phyloP scores from a whole-genome alignment of 345 rosid species.

The Sapria himalayana region DNA sequence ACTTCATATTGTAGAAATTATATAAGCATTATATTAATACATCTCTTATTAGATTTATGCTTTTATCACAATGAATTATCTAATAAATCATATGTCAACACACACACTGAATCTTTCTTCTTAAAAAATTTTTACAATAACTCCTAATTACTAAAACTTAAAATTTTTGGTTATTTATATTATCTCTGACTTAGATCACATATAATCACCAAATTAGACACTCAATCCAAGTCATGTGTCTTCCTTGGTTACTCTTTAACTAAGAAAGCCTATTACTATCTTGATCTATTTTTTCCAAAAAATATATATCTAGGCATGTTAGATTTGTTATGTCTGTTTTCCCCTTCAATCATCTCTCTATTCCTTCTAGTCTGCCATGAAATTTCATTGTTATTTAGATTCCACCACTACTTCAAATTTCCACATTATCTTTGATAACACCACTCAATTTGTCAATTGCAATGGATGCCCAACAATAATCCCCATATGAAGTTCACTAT shows the following conservation, averaged over 20 bases:
- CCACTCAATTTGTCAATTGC: no score
- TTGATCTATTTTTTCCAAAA: no score
- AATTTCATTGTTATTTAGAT: no score
- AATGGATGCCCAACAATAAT: no score
- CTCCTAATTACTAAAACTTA: background rate
- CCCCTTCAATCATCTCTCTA: no score
- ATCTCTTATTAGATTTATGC: background rate
- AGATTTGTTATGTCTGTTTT: no score
- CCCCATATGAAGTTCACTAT: no score
- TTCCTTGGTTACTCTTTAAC: background rate
- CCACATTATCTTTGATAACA: no score
- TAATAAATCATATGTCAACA: background rate
- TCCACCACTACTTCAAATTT: no score
- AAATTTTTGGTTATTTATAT: background rate
- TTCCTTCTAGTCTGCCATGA: no score
- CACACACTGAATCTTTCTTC: background rate
- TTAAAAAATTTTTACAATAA: rapidly evolving
- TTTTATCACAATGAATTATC: background rate
- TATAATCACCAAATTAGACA: background rate
- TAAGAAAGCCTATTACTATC: background rate
- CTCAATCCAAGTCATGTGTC: background rate
- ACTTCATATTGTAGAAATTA: background rate
- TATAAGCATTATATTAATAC: no score
- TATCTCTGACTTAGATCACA: background rate
- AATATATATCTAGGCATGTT: no score